Evolutionary conservation across 176 grass and related monocot species (phyloP), one percentile per base, ranked within the genome.

Genomic region (Lolium perenne): DNA sequence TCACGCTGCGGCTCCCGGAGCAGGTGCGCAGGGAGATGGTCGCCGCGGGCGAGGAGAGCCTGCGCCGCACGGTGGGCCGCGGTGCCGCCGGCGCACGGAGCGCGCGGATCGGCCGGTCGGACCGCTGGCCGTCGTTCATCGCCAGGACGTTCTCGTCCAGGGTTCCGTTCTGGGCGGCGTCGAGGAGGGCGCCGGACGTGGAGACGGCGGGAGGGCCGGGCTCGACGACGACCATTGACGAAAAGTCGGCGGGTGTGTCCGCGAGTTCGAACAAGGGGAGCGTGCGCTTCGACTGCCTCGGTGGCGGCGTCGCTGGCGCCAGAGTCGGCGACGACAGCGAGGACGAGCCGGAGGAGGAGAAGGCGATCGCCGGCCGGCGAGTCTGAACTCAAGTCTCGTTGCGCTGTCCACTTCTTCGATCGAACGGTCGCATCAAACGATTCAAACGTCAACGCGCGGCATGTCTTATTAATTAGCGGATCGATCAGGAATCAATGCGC

Each of bases 1-100:
- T 91, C 90, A 97, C 95, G 61, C 95, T 97, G 58, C 91, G 88
- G 6, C 87, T 97, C 23, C 95, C 95, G 26, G 86, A 97, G 45
- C 90, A 89, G 87, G 86, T 97, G 63, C 88, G 74, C 50, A 83
- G 54, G 83, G 90, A 80, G 57, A 91, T 97, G 76, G 65, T 94
- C 4, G 63, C 92, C n/a, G 77, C 85, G 6, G 59, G 83, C 74
- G 58, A 76, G 57, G 78, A 87, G 91, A 74, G 92, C 65, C 48
- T 89, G 86, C 82, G 85, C 46, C 62, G 86, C 64, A 51, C 77
- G 54, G 74, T 77, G 65, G 10, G 55, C 38, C 71, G 55, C 45
- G 55, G 69, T 22, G 50, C 20, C 41, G 50, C 22, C 20, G 41
- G 87, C 18, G 50, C 60, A 5, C 45, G 93, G 73, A 93, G 91